These are phyloP conservation scores for Buddleja alternifolia DNA, from an alignment of 257 asterid genomes.

Conservation along the genomic window DNA sequence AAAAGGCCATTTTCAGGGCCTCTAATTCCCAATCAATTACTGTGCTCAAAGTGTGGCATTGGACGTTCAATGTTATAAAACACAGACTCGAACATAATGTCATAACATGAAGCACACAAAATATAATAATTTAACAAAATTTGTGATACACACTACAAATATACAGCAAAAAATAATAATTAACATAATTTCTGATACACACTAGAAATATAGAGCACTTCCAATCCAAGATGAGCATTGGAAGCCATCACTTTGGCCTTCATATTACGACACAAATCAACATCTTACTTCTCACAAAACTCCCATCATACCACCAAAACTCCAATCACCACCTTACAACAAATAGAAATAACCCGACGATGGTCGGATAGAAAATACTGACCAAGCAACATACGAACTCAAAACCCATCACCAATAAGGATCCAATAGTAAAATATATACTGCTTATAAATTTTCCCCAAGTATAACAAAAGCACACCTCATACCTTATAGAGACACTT, in stretches of 20 bases:
- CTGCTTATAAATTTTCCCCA: slow-evolving; percentile 43
- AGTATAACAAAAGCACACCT: slow-evolving; percentile 51
- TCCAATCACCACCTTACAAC: slow-evolving; percentile 45
- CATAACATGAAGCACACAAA: too few relatives aligned
- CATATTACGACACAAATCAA: slow-evolving; percentile 17
- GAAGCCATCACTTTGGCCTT: slow-evolving; percentile 7
- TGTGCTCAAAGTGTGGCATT: slow-evolving; percentile 7
- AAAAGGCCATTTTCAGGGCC: not conserved
- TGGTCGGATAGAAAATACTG: slow-evolving; percentile 37
- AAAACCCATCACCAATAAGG: slow-evolving; percentile 33
- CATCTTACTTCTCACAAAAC: slow-evolving; percentile 28
- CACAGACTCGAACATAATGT: too few relatives aligned
- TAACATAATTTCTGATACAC: not conserved
- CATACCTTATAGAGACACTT: slow-evolving; percentile 51
- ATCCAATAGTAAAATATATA: slow-evolving; percentile 38
- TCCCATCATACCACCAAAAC: slow-evolving; percentile 35
- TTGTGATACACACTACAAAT: too few relatives aligned
- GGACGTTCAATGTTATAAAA: not conserved
- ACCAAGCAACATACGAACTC: slow-evolving; percentile 40
- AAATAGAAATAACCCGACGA: slow-evolving; percentile 47
- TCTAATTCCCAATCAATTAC: not conserved
- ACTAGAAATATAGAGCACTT: slow-evolving; percentile 5
- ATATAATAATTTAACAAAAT: too few relatives aligned
- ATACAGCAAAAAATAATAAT: not conserved
- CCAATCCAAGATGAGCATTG: slow-evolving; percentile 24